Evolutionary conservation across 352 stramenopile species (phyloP).

Genomic region (Pythium oligandrum): DNA sequence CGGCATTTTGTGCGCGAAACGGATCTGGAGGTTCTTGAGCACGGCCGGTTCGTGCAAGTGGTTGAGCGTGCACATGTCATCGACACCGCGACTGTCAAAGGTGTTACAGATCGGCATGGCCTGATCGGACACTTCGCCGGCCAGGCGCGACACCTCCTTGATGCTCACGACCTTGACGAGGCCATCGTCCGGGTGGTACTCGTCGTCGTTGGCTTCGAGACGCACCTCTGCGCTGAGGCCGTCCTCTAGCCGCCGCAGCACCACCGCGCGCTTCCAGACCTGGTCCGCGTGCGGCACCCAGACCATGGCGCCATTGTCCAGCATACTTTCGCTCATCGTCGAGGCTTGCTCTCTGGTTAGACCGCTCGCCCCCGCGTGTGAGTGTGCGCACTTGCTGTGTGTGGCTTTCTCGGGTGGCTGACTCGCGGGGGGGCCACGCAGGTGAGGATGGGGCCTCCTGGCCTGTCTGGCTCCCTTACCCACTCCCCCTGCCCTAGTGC

Average conservation of each 20-base stretch:
- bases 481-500: too few relatives aligned
- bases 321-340: slow-evolving; percentile 31
- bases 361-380: neutral
- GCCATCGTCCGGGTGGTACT: slow-evolving; percentile 49
- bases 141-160: slow-evolving; percentile 52
- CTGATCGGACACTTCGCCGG: slow-evolving; percentile 65
- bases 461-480: too few relatives aligned
- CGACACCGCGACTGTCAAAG: slow-evolving; percentile 48
- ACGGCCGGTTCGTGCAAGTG: slow-evolving; percentile 76
- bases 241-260: slow-evolving; percentile 38
- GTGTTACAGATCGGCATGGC: slow-evolving; percentile 85
- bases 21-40: slow-evolving; percentile 71
- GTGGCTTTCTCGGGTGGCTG: too few relatives aligned
- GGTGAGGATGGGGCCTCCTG: too few relatives aligned
- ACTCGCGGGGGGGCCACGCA: too few relatives aligned
- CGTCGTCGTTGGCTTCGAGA: slow-evolving; percentile 50
- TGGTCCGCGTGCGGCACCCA: slow-evolving; percentile 74
- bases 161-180: slow-evolving; percentile 59
- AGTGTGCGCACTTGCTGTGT: too few relatives aligned
- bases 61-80: slow-evolving; percentile 82
- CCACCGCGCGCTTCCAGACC: slow-evolving; percentile 77
- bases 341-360: slow-evolving; percentile 6
- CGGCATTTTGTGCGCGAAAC: slow-evolving; percentile 61
- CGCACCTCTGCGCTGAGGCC: slow-evolving; percentile 51
- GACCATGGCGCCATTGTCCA: slow-evolving; percentile 67